A percentile compares a stretch with the other conserved stretches of the same genome.
Evolutionary conservation across 371 early-diverging fungal genomes (phyloP).

Genomic region (Mucor mucedo): DNA sequence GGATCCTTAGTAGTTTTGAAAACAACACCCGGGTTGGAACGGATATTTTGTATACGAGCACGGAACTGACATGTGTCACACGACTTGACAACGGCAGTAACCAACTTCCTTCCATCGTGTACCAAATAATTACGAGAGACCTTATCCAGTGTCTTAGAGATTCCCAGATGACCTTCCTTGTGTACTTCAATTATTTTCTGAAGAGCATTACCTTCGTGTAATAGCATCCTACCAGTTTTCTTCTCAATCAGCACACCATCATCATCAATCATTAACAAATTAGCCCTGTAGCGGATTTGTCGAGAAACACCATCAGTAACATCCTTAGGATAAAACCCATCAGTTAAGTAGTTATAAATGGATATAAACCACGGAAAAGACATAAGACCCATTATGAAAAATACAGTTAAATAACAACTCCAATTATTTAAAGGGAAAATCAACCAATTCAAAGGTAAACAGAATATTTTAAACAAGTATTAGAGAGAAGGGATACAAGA

Average conservation of each 20-base stretch:
- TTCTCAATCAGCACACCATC: neutral
- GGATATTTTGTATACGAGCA: neutral
- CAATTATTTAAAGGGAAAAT: no score
- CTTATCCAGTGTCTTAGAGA: neutral
- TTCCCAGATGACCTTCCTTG: constrained; percentile 26
- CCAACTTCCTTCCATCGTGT: constrained; percentile 26
- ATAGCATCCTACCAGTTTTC: neutral
- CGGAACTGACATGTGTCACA: constrained; percentile 21
- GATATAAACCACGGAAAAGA: no score
- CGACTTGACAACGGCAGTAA: constrained; percentile 18
- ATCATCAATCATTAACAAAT: neutral
- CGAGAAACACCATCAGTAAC: neutral
- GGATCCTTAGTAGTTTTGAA: constrained; percentile 3
- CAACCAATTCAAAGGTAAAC: no score
- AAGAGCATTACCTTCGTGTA: constrained; percentile 17
- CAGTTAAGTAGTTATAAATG: neutral
- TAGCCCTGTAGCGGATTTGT: constrained; percentile 7
- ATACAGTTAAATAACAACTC: no score
- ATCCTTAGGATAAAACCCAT: constrained; percentile 2
- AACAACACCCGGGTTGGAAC: constrained; percentile 1
- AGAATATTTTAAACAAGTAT: no score
- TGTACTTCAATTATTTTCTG: constrained; percentile 14
- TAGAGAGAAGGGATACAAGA: no score
- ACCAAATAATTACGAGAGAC: constrained; percentile 11
- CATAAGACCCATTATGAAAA: no score